Base-by-base conservation (phyloP, 306 rosid species). In the Rubus parviflorus region DNA sequence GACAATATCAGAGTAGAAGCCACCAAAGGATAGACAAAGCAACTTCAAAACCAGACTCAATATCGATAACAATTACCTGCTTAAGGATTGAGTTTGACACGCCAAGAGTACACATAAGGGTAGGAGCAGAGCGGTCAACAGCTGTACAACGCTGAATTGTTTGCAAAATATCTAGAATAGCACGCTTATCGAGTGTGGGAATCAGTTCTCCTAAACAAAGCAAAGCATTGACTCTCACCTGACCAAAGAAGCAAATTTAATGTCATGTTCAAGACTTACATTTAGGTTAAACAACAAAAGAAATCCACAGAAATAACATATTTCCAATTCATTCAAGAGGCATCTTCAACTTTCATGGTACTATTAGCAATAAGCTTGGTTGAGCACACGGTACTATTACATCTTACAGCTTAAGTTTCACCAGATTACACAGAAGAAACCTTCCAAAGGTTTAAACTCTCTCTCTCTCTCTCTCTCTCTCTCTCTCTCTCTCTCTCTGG, bases 211-310 rank as follows among this genome's bases (percentile, higher is more conserved):
- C 99, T 1, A 96, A 81, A 86, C 99, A 96, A 61, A 92, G 82
- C 86, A 96, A 86, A 49, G 99, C 97, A 85, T 96, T 96, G 80
- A 96, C 99, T 86, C 99, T 88, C 76, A 96, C 99, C 99, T 96
- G 88, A 54, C 85, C 80, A 83, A 45, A 40, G 30, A 56, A 73
- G 73, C 47, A 77, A 49, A 45, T 58, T 20, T 74, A 14, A 74
- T 20, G 54, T 64, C 75, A 70, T 43, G 69, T 25, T 57, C 72
- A 3, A 68, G 17, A 56, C 72, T 76, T 13, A 72, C n/a, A 47
- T 51, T 42, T 42, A 25, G 56, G 72, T 52, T 35, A 75, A 75
- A 35, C 42, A 72, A 70, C 63, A 42, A 42, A 35, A 30, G 8
- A 17, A 73, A 54, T 30, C 25, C 35, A n/a, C 25, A 23, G 10